Percentiles rank a stretch among this genome's conserved stretches.
Evolutionary conservation across 116 monocot genomes (phyloP).

Genomic region (Trichopus zeylanicus): DNA sequence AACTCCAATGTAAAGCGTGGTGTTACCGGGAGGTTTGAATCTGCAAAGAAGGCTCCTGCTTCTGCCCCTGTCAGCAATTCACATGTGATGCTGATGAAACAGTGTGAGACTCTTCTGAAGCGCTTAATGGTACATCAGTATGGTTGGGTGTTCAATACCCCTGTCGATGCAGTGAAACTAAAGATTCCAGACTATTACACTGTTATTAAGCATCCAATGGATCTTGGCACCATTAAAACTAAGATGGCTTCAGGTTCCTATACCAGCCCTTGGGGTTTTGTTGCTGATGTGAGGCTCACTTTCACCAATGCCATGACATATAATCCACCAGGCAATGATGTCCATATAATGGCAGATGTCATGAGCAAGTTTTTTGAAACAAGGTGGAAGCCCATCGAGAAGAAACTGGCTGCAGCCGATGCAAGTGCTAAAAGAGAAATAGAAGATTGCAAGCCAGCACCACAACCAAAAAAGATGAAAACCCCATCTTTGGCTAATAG

Average conservation of each 20-base stretch:
- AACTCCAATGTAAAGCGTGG: constrained; percentile 26
- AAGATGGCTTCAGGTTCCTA: constrained; percentile 58
- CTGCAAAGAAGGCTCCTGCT: constrained; percentile 21
- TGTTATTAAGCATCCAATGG: constrained; percentile 87
- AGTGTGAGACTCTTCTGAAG: constrained; percentile 65
- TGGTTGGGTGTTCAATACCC: constrained; percentile 59
- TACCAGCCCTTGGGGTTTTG: constrained; percentile 52
- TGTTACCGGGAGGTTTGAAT: constrained; percentile 33
- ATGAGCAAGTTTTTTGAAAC: constrained; percentile 74
- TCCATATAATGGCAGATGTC: constrained; percentile 77
- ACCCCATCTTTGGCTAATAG: constrained; percentile 6
- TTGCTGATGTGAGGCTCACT: constrained; percentile 82
- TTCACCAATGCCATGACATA: constrained; percentile 89
- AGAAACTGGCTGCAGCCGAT: constrained; percentile 44
- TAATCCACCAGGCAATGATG: constrained; percentile 75
- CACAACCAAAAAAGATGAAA: constrained; percentile 62
- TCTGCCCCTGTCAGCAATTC: constrained; percentile 14
- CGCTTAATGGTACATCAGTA: constrained; percentile 51
- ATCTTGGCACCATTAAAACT: constrained; percentile 72
- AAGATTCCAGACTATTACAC: constrained; percentile 84
- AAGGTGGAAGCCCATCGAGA: constrained; percentile 74
- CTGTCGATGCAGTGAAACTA: constrained; percentile 74
- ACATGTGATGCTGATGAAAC: constrained; percentile 45
- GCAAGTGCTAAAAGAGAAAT: constrained; percentile 19
- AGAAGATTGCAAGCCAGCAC: constrained; percentile 17